A percentile compares a stretch with the other conserved stretches of the same genome.
phyloP scores from a whole-genome alignment of 768 basidiomycete genomes.

The Russula compacta region DNA sequence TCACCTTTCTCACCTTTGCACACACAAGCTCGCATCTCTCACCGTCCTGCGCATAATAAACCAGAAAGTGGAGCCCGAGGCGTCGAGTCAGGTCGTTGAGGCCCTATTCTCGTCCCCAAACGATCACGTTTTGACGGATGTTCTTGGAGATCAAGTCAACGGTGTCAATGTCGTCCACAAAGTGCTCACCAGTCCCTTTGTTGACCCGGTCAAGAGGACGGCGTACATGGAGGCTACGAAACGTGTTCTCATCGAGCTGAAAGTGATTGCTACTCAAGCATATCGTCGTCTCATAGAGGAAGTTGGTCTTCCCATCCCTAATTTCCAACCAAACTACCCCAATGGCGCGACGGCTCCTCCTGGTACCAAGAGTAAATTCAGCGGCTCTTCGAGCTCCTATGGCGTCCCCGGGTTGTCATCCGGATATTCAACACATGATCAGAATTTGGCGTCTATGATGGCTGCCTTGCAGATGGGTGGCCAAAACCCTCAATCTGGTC shows the following conservation, averaged over 20 bases:
- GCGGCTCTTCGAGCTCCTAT: conserved; percentile 42
- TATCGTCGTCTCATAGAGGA: conserved; percentile 92
- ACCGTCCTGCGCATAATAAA: conserved; percentile 95
- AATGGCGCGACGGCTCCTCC: conserved; percentile 48
- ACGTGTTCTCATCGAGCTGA: conserved; percentile 80
- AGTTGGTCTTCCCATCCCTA: conserved; percentile 84
- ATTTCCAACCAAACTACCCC: conserved; percentile 73
- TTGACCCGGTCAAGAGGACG: conserved; percentile 61
- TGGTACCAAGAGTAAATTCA: conserved; percentile 48
- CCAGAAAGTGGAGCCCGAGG: conserved; percentile 88
- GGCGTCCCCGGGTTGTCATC: conserved; percentile 70
- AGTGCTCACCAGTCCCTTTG: conserved; percentile 78
- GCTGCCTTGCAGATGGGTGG: conserved; percentile 86
- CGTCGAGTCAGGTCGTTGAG: conserved; percentile 77
- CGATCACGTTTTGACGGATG: conserved; percentile 88
- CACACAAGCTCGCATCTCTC: conserved; percentile 92
- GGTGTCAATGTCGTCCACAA: conserved; percentile 91
- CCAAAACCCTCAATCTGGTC: conserved; percentile 74
- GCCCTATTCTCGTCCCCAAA: conserved; percentile 84
- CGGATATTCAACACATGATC: conserved; percentile 74
- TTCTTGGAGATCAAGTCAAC: conserved; percentile 93
- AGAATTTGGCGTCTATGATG: conserved; percentile 88
- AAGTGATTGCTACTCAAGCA: conserved; percentile 90
- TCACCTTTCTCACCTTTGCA: conserved; percentile 93
- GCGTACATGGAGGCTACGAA: conserved; percentile 80